Evolutionary conservation across 106 monocot genomes (phyloP).

Genomic region (Hemerocallis citrina): DNA sequence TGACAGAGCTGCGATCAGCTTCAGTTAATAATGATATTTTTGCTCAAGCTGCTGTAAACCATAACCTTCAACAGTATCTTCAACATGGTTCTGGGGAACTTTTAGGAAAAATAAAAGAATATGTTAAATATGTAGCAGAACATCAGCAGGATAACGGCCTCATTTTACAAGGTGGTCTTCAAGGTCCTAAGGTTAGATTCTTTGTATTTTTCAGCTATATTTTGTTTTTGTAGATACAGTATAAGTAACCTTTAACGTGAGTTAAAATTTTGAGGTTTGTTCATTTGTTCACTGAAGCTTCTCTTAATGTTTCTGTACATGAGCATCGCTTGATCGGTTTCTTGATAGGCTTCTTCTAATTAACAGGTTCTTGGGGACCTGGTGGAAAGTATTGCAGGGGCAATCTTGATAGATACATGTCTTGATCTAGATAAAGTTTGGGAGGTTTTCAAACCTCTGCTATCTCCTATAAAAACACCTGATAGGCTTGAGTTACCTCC

Average conservation of each 20-base stretch:
- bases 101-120: slow-evolving; percentile 57
- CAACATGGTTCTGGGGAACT: slow-evolving; percentile 74
- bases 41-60: slow-evolving; percentile 65
- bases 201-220: background rate
- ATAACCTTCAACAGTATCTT: slow-evolving; percentile 67
- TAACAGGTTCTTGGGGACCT: slow-evolving; percentile 82
- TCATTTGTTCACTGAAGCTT: background rate
- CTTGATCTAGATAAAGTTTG: slow-evolving; percentile 54
- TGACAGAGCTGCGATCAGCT: slow-evolving; percentile 81
- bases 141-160: background rate
- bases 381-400: slow-evolving; percentile 91
- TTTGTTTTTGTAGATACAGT: background rate
- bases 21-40: slow-evolving; percentile 91
- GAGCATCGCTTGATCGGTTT: background rate
- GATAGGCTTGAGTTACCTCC: slow-evolving; percentile 70
- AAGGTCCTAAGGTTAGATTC: background rate
- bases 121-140: slow-evolving; percentile 30
- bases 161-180: background rate
- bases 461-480: slow-evolving; percentile 87
- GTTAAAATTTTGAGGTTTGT: background rate
- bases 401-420: slow-evolving; percentile 66
- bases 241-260: background rate
- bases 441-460: slow-evolving; percentile 60
- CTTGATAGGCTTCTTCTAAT: background rate
- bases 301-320: background rate